These are phyloP conservation scores for Alectoria sarmentosa DNA, from an alignment of 495 filamentous ascomycete species.

Conservation along the genomic window DNA sequence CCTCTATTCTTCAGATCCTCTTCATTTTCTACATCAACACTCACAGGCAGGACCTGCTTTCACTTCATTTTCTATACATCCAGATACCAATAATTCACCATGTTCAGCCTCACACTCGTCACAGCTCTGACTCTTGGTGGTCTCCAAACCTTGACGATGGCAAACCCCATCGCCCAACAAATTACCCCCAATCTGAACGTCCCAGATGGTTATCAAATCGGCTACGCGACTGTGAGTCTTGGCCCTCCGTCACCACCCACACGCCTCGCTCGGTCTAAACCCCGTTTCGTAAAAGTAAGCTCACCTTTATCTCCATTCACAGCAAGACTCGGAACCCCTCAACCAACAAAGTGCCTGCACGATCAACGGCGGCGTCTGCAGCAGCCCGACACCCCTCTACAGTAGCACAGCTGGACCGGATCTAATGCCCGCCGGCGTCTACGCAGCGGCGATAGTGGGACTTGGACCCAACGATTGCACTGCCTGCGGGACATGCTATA, in stretches of 20 bases:
- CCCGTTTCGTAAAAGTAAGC: not conserved
- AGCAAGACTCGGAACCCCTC: slow-evolving; percentile 20
- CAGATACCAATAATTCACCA: not conserved
- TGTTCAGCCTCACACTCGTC: not conserved
- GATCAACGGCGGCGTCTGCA: slow-evolving; percentile 10
- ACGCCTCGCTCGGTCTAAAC: not conserved
- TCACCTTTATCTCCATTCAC: not conserved
- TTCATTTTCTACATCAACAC: not conserved
- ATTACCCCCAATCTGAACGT: not conserved
- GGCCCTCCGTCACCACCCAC: not conserved
- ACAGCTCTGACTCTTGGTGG: not conserved
- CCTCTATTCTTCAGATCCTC: not conserved
- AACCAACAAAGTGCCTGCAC: slow-evolving; percentile 21
- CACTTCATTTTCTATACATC: not conserved
- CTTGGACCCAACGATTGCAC: slow-evolving; percentile 16
- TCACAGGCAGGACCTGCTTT: not conserved
- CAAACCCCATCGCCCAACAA: slow-evolving; percentile 3
- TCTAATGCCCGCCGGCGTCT: slow-evolving; percentile 9
- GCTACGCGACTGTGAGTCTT: slow-evolving; percentile 16
- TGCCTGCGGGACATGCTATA: slow-evolving; percentile 22
- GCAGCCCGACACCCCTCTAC: not conserved
- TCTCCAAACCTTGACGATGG: not conserved
- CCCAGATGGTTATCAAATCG: slow-evolving; percentile 7
- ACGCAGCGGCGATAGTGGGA: slow-evolving; percentile 19
- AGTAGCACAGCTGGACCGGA: slow-evolving; percentile 4